Base-by-base conservation (phyloP, 257 asterid genomes). In the Salvia miltiorrhiza region DNA sequence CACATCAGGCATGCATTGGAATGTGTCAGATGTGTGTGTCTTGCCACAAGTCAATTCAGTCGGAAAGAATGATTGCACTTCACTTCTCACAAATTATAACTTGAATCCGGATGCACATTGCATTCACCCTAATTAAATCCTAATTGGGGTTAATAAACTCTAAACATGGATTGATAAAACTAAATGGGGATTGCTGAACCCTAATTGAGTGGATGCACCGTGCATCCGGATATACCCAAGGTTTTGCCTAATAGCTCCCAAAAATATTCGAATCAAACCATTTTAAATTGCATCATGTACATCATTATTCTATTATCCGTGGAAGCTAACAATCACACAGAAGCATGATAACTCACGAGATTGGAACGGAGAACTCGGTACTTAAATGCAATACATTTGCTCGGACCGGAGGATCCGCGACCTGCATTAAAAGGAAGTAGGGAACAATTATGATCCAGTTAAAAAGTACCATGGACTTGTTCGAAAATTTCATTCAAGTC, bases 341-440 rank as follows among this genome's bases (percentile, higher is more conserved):
- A 64, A 44, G 28, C 32, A 69, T 7, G 65, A 68, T 3, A 23
- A 80, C 99, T 89, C 83, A 94, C 96, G 87, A 86, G 64, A 94
- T 86, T 55, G 90, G 90, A 77, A 82, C 78, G 58, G 99, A 85
- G 79, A 78, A 85, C 28, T 80, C 80, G 20, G 96, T 80, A 63
- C 78, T 81, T 73, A 94, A 72, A 83, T 91, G 81, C 84, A 94
- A 58, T 72, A 92, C 89, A 80, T 83, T 89, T 16, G 97, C 98
- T 77, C 98, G 88, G 44, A 91, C 98, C 0, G 98, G 95, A 43
- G 98, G 98, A 82, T 86, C 79, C 12, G 89, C 96, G 12, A 88
- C 88, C 98, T 94, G 67, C 48, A 74, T 14, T 72, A 53, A 61
- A n/a, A n/a, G n/a, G n/a, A n/a, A 55, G 73, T 50, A 71, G n/a